Conservation (phyloP, 495 filamentous ascomycete species). For the Aspergillus funiculosus region DNA sequence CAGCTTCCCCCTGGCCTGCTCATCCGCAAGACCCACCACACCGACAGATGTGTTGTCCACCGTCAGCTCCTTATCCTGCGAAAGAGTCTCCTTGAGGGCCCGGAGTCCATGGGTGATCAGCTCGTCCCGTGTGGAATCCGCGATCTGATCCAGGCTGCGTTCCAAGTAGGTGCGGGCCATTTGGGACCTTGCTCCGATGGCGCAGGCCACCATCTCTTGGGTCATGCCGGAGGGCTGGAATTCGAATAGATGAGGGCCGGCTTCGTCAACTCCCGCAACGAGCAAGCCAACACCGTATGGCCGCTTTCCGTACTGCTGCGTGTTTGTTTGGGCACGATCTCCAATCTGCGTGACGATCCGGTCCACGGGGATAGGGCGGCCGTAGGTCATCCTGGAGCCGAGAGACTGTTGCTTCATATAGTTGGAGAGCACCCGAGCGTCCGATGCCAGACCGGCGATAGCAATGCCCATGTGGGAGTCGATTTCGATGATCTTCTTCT, state of each 20-base stretch:
- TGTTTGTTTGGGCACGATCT: constrained; percentile 95
- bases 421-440: constrained; percentile 98
- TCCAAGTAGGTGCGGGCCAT: constrained; percentile 97
- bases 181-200: constrained; percentile 91
- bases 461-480: constrained; percentile 93
- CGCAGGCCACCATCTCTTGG: constrained; percentile 92
- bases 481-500: constrained; percentile 97
- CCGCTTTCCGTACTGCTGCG: constrained; percentile 93
- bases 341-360: constrained; percentile 85
- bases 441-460: constrained; percentile 93
- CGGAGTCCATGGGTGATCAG: constrained; percentile 82
- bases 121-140: constrained; percentile 67
- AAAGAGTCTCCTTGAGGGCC: constrained; percentile 90
- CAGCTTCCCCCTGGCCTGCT: constrained; percentile 47
- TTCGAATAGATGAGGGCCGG: constrained; percentile 92
- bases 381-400: constrained; percentile 90
- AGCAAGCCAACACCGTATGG: constrained; percentile 95
- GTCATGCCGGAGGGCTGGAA: constrained; percentile 96
- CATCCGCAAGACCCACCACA: constrained; percentile 60
- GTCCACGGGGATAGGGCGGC: constrained; percentile 81
- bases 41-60: constrained; percentile 92
- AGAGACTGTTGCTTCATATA: constrained; percentile 99
- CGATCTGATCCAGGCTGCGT: constrained; percentile 79
- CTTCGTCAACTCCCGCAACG: constrained; percentile 87
- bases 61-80: constrained; percentile 95